Percentiles rank a stretch among this genome's conserved stretches.
These are phyloP conservation scores for Corymbia citriodora DNA, from an alignment of 441 rosid species.

Conservation along the genomic window DNA sequence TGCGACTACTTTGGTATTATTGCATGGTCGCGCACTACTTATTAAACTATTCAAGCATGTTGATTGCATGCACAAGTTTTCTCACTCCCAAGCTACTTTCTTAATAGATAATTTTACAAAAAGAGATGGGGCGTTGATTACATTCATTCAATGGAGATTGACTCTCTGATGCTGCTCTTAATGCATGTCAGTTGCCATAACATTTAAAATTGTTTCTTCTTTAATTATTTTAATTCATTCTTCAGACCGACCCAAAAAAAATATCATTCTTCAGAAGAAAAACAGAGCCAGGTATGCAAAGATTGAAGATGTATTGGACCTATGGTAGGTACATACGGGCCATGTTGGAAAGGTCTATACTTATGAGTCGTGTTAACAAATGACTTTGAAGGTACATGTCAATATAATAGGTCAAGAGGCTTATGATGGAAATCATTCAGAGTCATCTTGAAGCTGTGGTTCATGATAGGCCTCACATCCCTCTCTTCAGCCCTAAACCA, in stretches of 20 bases:
- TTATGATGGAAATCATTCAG: neutral
- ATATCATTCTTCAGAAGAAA: neutral
- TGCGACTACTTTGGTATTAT: neutral
- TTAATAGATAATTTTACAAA: neutral
- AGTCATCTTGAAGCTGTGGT: neutral
- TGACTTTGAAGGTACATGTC: neutral
- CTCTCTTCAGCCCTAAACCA: neutral
- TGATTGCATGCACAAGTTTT: neutral
- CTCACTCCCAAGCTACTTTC: neutral
- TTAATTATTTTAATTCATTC: neutral
- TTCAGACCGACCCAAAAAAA: neutral
- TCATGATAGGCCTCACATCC: neutral
- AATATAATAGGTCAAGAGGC: neutral
- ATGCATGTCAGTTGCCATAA: neutral
- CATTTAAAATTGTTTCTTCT: neutral
- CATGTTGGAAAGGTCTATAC: neutral
- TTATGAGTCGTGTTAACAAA: accelerated
- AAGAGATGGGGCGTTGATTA: neutral
- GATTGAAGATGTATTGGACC: neutral
- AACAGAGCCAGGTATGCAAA: neutral
- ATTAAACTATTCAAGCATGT: neutral
- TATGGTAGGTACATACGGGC: neutral
- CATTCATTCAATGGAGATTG: neutral
- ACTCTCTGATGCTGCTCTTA: neutral
- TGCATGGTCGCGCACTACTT: neutral